Base-by-base conservation (phyloP, 768 basidiomycete genomes). In the Xerocomellus dryophilus region DNA sequence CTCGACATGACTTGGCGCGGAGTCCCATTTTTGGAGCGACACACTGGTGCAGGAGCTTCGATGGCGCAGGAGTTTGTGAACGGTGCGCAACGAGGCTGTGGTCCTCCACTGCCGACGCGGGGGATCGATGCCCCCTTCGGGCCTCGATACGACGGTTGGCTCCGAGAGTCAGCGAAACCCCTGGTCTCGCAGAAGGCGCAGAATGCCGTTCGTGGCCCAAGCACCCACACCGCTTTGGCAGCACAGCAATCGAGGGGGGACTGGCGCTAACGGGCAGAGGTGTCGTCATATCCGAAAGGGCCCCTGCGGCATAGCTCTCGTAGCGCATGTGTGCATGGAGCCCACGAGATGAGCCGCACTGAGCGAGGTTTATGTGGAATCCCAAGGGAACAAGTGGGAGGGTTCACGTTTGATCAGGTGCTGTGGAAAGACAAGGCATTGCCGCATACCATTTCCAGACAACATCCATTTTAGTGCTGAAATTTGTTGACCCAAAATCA, bases 381-480 rank as follows among this genome's bases (percentile, higher is more conserved):
- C 18, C 7, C 21, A n/a, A 17, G 11, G 32, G 20, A 42, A 29
- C 14, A 12, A 36, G 39, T 15, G 12, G 17, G 23, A 49, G 10
- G 14, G 25, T 10, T 50, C 11, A 18, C 7, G 35, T 39, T 14
- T 43, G 39, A 23, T 17, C 7, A 31, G 17, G 25, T 52, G 64
- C 53, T 51, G 59, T 58, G 49, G 21, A 40, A 45, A 51, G 38
- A 69, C 51, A 61, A 66, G 54, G 17, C 54, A n/a, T n/a, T n/a
- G n/a, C n/a, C n/a, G n/a, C n/a, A 58, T 56, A 56, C 66, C 56
- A 57, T 65, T 63, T 65, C 29, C 5, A 57, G 66, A 57, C 43
- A 43, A 42, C 0, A 15, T 12, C 51, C 43, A 20, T 41, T 56
- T 61, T 57, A 7, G 57, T 47, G 25, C 39, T 21, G 38, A 42